Evolutionary conservation across 2,329 filamentous ascomycete genomes (phyloP), one percentile per base, ranked within the genome.

Genomic region (Penicillium decumbens): DNA sequence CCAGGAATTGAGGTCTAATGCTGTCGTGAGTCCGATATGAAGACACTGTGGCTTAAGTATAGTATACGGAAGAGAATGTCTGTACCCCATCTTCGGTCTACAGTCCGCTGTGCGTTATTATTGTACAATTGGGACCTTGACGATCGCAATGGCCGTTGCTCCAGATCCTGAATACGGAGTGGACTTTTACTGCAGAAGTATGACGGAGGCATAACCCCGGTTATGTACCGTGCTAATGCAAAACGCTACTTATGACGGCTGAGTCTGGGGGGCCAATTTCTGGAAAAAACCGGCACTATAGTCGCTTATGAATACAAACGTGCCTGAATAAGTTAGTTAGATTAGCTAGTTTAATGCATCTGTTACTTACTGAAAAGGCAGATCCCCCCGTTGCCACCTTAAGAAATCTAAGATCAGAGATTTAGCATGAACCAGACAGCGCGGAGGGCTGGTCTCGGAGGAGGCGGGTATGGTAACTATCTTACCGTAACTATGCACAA

Each of bases 321-420:
- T 20, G 33, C 33, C 18, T 20, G 15, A 37, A 37, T 20, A 20
- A 23, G 20, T 23, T 23, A 23, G 20, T 4, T 23, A 23, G 6
- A 2, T 27, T n/a, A n/a, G n/a, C n/a, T n/a, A n/a, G n/a, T n/a
- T n/a, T n/a, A 27, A 5, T 37, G 33, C 15, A 37, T 37, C 33
- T 5, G 18, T 12, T 37, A 20, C 12, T 37, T 37, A 37, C 33
- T 12, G 8, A 41, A 18, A 44, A 47, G 54, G 52, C 50, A 33
- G 42, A 47, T 47, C 50, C 12, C 30, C 25, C 27, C 54, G 44
- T 57, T 57, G 56, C 57, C 57, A 60, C 54, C 12, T 43, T 43
- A 49, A 59, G 49, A 60, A 50, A 59, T 60, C 59, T 55, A 52
- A 18, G 51, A 45, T 43, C 50, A 60, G 49, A 60, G 50, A 59